phyloP scores from a whole-genome alignment of 2,329 filamentous ascomycete genomes.

The Aspergillus neoniger region DNA sequence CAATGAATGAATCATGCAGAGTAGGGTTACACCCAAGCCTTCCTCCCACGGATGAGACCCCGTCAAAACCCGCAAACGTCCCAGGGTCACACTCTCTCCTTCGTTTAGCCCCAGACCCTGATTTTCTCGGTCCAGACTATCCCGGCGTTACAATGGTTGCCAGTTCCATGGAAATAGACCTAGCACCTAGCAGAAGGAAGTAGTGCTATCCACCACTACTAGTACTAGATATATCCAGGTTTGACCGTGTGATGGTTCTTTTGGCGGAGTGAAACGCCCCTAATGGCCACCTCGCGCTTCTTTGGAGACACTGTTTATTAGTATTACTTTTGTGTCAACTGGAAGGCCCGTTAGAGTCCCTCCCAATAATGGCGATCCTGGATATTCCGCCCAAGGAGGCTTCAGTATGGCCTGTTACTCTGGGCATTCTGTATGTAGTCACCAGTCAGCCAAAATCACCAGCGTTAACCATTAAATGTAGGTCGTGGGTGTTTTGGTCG shows the following conservation, averaged over 20 bases:
- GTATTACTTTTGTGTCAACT: neutral
- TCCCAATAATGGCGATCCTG: neutral
- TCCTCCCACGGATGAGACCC: neutral
- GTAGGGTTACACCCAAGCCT: neutral
- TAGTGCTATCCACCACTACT: neutral
- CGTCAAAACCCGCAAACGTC: neutral
- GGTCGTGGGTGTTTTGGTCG: slow-evolving; percentile 25
- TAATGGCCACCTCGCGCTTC: neutral
- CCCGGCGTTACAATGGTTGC: neutral
- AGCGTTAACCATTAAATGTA: neutral
- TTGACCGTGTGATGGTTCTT: neutral
- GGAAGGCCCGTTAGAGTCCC: neutral
- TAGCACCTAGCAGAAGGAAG: too few species aligned
- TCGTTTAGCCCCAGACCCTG: neutral
- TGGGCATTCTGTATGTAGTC: slow-evolving; percentile 17
- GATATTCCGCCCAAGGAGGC: neutral
- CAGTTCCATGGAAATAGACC: neutral
- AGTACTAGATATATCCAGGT: neutral
- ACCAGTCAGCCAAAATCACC: neutral
- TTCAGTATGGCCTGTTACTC: slow-evolving; percentile 12
- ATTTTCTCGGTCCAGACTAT: neutral
- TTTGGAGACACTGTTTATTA: too few species aligned
- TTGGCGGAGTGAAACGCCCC: neutral
- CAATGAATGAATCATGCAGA: neutral
- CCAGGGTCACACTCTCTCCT: neutral